Base-by-base conservation (phyloP, 2,329 filamentous ascomycete species). In the Teratosphaeria destructans region DNA sequence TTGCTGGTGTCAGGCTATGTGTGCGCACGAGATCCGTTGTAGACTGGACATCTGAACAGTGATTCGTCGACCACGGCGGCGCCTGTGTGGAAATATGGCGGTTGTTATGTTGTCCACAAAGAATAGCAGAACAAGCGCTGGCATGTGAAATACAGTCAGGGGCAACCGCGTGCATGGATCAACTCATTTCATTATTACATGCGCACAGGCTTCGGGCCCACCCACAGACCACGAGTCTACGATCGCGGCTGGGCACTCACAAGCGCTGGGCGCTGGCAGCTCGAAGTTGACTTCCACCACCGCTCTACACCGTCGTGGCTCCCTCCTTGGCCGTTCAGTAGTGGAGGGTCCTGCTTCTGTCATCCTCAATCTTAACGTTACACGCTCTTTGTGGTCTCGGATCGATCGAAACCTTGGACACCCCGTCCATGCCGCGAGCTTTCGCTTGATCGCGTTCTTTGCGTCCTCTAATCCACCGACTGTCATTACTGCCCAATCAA, bases 171-270 rank as follows among this genome's bases (percentile, higher is more conserved):
- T 54, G 65, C 66, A 65, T 61, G 39, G 64, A 62, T 61, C 66
- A 66, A 49, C 62, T 43, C 12, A 32, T 32, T 61, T 67, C 64
- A 68, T 68, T 67, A 32, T 67, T 63, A 58, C 58, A 62, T 61
- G 63, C 62, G 62, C 62, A 62, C 43, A 55, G 58, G 61, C 61
- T 59, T 61, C 63, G 62, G 60, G 59, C 61, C 64, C 66, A 64
- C 55, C 58, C 61, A 65, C 58, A 65, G 52, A 54, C 55, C 60
- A 63, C 54, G 57, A 58, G 58, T 55, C 43, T 35, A 27, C 55
- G 47, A 23, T 57, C 57, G 43, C 56, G 60, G 32, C 57, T 54
- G 16, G 55, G 39, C 55, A 6, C 56, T 49, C n/a, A 54, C 57
- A 62, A 62, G 60, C 60, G 60, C 60, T 56, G 49, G 35, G 60